phyloP scores from a whole-genome alignment of 352 stramenopile genomes.

The Phytophthora pisi region DNA sequence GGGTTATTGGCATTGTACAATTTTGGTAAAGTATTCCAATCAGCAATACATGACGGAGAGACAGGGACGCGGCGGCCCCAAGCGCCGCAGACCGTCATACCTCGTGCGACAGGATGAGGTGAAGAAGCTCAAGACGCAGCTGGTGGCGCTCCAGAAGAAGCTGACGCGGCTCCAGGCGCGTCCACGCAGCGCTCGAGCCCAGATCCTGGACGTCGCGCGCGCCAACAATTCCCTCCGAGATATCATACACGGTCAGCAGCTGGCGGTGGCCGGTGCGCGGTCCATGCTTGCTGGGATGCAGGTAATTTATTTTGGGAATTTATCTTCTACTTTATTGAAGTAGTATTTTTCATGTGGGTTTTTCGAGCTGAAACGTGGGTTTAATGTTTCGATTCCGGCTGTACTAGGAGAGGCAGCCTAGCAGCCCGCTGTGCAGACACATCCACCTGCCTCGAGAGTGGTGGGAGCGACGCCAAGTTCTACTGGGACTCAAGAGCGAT shows the following conservation, averaged over 20 bases:
- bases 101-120: constrained; percentile 37
- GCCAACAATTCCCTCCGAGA: constrained; percentile 36
- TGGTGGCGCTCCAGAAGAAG: constrained; percentile 24
- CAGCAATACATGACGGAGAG: neutral
- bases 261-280: constrained; percentile 12
- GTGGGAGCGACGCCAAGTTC: constrained; percentile 37
- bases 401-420: constrained; percentile 29
- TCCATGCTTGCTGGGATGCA: constrained; percentile 32
- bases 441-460: constrained; percentile 38
- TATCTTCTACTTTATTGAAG: neutral
- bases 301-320: constrained; percentile 16
- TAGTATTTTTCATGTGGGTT: neutral
- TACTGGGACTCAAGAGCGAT: constrained; percentile 41
- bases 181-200: constrained; percentile 20
- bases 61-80: neutral
- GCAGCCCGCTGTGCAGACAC: constrained; percentile 32
- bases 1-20: neutral
- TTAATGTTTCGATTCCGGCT: neutral
- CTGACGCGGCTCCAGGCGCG: constrained; percentile 26
- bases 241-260: constrained; percentile 29
- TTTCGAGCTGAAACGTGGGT: neutral
- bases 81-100: constrained; percentile 35
- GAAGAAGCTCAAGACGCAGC: constrained; percentile 28
- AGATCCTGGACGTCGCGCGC: constrained; percentile 23
- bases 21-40: neutral